A percentile compares a stretch with the other conserved stretches of the same genome.
Evolutionary conservation across 129 eudicot genomes (phyloP).

Genomic region (Pulicaria dysenterica): DNA sequence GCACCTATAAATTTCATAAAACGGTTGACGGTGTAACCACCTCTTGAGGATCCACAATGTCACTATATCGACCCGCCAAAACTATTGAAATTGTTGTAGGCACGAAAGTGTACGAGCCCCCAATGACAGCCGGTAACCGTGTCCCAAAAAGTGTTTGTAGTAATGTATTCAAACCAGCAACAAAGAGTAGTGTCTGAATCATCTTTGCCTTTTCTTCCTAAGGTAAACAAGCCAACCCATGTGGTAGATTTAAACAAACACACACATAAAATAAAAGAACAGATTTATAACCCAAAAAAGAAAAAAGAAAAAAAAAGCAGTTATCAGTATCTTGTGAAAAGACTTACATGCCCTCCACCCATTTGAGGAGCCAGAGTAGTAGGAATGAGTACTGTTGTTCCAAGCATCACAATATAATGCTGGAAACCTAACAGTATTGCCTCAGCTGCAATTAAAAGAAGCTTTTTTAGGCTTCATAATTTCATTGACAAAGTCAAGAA

Average conservation of each 20-base stretch:
- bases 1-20: neutral
- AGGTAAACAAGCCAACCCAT: neutral
- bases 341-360: slow-evolving; percentile 94
- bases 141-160: slow-evolving; percentile 77
- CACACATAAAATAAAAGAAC: neutral
- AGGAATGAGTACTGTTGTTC: slow-evolving; percentile 93
- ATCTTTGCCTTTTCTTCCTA: slow-evolving; percentile 88
- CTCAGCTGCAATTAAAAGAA: slow-evolving; percentile 77
- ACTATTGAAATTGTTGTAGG: slow-evolving; percentile 86
- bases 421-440: slow-evolving; percentile 95
- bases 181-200: slow-evolving; percentile 94
- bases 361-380: slow-evolving; percentile 86
- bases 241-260: neutral
- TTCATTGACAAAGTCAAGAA: neutral
- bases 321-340: slow-evolving; percentile 19
- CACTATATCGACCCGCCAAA: slow-evolving; percentile 69
- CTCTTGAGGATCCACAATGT: slow-evolving; percentile 69
- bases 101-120: slow-evolving; percentile 81
- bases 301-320: neutral
- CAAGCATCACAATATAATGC: slow-evolving; percentile 96
- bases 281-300: neutral
- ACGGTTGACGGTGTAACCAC: slow-evolving; percentile 30
- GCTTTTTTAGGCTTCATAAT: slow-evolving; percentile 13
- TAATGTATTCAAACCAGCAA: slow-evolving; percentile 88
- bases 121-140: slow-evolving; percentile 88